These are phyloP conservation scores for Tricholomella constricta DNA, from an alignment of 768 basidiomycete genomes.

Conservation along the genomic window DNA sequence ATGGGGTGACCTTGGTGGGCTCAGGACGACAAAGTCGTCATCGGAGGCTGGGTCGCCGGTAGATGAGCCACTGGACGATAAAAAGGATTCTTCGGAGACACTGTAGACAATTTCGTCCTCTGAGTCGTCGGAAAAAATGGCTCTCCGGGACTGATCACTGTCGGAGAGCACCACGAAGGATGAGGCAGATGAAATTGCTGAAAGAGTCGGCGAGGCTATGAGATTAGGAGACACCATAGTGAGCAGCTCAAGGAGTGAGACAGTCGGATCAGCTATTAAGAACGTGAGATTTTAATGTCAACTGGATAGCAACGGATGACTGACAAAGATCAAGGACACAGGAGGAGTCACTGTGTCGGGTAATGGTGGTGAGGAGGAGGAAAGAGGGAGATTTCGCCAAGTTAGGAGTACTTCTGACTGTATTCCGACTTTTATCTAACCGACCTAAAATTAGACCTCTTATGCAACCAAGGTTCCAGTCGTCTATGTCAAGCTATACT, in stretches of 20 bases:
- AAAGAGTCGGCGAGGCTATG: conserved; percentile 22
- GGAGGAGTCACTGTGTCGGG: neutral
- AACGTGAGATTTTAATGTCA: conserved; percentile 7
- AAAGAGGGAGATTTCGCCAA: neutral
- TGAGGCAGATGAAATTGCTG: conserved; percentile 23
- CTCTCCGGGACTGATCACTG: conserved; percentile 11
- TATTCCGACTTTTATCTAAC: neutral
- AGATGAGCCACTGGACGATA: conserved; percentile 26
- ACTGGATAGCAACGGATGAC: conserved; percentile 7
- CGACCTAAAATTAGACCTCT: conserved; percentile 1
- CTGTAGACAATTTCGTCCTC: conserved; percentile 63
- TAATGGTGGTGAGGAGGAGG: neutral
- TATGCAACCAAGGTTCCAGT: too few species aligned
- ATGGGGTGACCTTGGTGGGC: conserved; percentile 13
- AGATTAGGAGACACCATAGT: conserved; percentile 8
- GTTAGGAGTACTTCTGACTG: neutral
- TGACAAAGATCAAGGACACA: neutral
- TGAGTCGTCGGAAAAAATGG: conserved; percentile 34
- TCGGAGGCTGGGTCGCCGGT: conserved; percentile 38
- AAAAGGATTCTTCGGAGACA: conserved; percentile 35
- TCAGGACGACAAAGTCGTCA: conserved; percentile 54
- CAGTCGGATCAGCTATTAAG: conserved; percentile 1
- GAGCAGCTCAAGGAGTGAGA: neutral
- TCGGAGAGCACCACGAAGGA: conserved; percentile 24
- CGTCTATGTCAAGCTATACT: too few species aligned